Conservation (phyloP, 2,329 filamentous ascomycete species). For the Epichloe typhina region DNA sequence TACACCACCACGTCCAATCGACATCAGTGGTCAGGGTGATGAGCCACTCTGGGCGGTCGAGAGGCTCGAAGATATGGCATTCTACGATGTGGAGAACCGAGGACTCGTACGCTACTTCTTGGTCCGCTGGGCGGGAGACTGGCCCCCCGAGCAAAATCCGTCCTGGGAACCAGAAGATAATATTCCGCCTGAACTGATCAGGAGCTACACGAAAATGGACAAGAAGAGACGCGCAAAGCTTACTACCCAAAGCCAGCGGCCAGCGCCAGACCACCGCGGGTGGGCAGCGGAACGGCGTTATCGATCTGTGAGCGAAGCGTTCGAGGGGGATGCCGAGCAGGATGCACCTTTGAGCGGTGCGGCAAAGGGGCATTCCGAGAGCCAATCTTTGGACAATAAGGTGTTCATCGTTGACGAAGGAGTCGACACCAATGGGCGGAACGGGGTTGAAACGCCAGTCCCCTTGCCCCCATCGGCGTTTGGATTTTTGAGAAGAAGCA, state of each 20-base stretch:
- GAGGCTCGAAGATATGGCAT: constrained; percentile 27
- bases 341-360: neutral
- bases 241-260: neutral
- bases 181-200: constrained; percentile 28
- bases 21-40: constrained; percentile 2
- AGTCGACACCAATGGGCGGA: neutral
- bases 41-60: constrained; percentile 30
- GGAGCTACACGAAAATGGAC: constrained; percentile 23
- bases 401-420: constrained; percentile 12
- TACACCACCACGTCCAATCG: neutral
- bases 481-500: neutral
- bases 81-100: constrained; percentile 23
- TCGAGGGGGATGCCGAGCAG: neutral
- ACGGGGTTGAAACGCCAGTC: neutral
- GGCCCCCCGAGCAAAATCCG: constrained; percentile 41
- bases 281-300: constrained; percentile 6
- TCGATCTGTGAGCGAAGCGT: constrained; percentile 14
- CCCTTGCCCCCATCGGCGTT: neutral
- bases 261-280: neutral
- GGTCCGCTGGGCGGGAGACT: constrained; percentile 43
- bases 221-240: constrained; percentile 13
- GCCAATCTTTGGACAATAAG: constrained; percentile 6
- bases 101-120: constrained; percentile 31
- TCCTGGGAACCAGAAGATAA: constrained; percentile 46
- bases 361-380: neutral